Conservation (phyloP, 2,329 filamentous ascomycete genomes). For the Colletotrichum sp. region DNA sequence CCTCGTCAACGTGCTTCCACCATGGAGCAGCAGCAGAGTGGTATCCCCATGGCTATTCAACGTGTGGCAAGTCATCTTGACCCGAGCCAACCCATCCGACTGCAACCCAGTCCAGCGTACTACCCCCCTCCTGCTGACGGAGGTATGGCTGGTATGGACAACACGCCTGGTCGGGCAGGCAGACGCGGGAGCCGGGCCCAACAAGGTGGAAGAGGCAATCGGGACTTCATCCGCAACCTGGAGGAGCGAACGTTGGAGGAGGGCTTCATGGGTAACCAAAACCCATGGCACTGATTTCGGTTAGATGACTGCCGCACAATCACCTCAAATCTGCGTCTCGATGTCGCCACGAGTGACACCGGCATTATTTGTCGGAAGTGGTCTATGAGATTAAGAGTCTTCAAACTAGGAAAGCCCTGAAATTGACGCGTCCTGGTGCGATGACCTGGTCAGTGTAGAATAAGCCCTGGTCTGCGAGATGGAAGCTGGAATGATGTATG, state of each 20-base stretch:
- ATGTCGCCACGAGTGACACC: background rate
- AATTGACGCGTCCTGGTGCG: background rate
- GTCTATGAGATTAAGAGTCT: background rate
- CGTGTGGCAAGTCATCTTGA: slow-evolving; percentile 95
- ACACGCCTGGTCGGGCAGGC: slow-evolving; percentile 61
- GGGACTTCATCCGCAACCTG: slow-evolving; percentile 92
- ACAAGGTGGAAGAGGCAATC: slow-evolving; percentile 64
- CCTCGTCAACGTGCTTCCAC: slow-evolving; percentile 91
- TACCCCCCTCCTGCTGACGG: slow-evolving; percentile 87
- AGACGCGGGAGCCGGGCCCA: slow-evolving; percentile 78
- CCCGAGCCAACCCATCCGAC: slow-evolving; percentile 88
- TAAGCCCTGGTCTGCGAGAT: background rate
- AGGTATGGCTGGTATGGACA: slow-evolving; percentile 71
- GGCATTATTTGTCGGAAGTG: background rate
- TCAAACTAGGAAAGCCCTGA: background rate
- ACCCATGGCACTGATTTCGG: slow-evolving; percentile 68
- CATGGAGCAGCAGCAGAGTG: slow-evolving; percentile 93
- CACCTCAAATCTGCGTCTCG: background rate
- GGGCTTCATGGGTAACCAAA: slow-evolving; percentile 76
- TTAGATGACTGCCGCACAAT: background rate
- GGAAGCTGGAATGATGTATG: background rate
- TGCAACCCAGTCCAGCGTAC: slow-evolving; percentile 96
- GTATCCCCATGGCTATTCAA: slow-evolving; percentile 91
- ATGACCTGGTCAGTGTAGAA: background rate
- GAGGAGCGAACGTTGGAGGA: slow-evolving; percentile 95